Evolutionary conservation across 2,329 filamentous ascomycete species (phyloP).

Genomic region (Amauroascus niger): DNA sequence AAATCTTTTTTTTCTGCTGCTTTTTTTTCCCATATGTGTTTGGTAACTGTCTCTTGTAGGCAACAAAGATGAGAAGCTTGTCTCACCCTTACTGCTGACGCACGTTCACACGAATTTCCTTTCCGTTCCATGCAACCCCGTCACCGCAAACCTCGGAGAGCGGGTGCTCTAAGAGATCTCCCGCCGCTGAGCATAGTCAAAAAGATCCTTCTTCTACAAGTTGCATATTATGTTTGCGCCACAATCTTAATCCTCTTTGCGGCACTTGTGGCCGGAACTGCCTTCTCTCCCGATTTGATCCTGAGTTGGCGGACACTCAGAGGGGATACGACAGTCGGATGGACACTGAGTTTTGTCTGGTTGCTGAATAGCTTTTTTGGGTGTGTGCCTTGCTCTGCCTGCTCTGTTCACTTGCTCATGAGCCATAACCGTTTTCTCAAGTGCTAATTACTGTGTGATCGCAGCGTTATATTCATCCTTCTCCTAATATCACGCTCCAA

Average conservation of each 20-base stretch:
- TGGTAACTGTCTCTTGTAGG: neutral
- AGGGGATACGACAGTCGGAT: slow-evolving; percentile 59
- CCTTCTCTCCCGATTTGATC: slow-evolving; percentile 50
- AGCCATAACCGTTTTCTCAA: neutral
- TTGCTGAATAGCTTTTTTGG: slow-evolving; percentile 54
- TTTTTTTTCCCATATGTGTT: neutral
- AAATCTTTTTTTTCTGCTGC: neutral
- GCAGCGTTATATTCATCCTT: slow-evolving; percentile 72
- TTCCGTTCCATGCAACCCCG: slow-evolving; percentile 41
- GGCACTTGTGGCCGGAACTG: slow-evolving; percentile 54
- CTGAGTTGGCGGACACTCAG: slow-evolving; percentile 55
- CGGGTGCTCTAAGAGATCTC: slow-evolving; percentile 57
- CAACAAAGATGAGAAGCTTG: neutral
- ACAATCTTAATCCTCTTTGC: slow-evolving; percentile 57
- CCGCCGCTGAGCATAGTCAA: slow-evolving; percentile 57
- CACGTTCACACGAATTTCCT: neutral
- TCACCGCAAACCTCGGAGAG: slow-evolving; percentile 52
- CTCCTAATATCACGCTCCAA: slow-evolving; percentile 80
- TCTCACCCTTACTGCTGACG: neutral
- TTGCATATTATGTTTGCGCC: slow-evolving; percentile 54
- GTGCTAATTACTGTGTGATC: slow-evolving; percentile 1
- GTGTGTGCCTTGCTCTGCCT: slow-evolving; percentile 41
- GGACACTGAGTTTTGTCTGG: slow-evolving; percentile 60
- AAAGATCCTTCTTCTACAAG: slow-evolving; percentile 56
- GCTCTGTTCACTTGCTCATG: too few species aligned